Base-by-base conservation (phyloP, 768 basidiomycete genomes). In the Trichaptum fuscoviolaceum region DNA sequence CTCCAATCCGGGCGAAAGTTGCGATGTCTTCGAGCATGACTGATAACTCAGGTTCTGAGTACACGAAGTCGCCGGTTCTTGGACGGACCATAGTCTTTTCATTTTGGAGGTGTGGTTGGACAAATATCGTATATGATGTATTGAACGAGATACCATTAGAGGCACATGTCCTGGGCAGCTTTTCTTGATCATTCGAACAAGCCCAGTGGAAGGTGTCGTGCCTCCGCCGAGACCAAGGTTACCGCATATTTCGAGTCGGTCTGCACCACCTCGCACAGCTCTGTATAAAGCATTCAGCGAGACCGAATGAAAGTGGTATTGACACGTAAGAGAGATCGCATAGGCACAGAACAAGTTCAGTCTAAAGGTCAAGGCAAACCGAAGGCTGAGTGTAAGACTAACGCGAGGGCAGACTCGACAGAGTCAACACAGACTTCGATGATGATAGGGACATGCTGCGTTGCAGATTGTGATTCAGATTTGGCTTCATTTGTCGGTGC, bases 341-440 rank as follows among this genome's bases (percentile, higher is more conserved):
- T 63, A 23, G 35, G 8, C 30, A 62, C 57, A 57, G 24, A 23
- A 35, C 26, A 36, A 27, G 23, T 1, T 18, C 30, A 30, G 42
- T 34, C 63, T 24, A 68, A 30, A 17, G 57, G 52, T 3, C 27
- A 65, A 65, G 67, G 62, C 34, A 42, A 63, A 58, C 23, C 35
- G 58, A 62, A 64, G 25, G n/a, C 62, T 63, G 27, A 34, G 64
- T 60, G 58, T 23, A 30, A 30, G 30, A 81, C 86, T 67, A 42
- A 91, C 90, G 82, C 83, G 65, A 84, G 69, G 23, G 91, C 89
- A 7, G 90, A 91, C 69, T 86, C 84, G 24, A 90, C 81, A 7
- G 91, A 92, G 75, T 93, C 92, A 58, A 93, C 80, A 72, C 92
- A 92, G 61, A 92, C 86, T 77, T 91, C 88, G 62, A 88, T 74